These are phyloP conservation scores for Phlebopus sp. DNA, from an alignment of 1,284 basidiomycete species.

Conservation along the genomic window DNA sequence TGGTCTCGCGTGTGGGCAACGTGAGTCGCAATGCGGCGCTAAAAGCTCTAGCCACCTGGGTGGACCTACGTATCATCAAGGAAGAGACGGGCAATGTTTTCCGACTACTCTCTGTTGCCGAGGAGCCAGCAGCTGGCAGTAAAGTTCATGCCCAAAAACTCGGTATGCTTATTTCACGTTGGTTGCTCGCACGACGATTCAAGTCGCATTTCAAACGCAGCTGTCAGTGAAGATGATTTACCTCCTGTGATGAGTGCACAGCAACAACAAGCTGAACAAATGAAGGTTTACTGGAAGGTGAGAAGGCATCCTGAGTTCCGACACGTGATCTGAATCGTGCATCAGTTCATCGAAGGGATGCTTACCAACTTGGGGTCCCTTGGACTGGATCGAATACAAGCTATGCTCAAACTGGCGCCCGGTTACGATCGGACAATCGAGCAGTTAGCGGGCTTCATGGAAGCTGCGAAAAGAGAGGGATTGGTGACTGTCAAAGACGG, in stretches of 20 bases:
- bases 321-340: not conserved
- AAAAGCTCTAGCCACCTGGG: conserved; percentile 82
- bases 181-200: not conserved
- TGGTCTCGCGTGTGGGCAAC: conserved; percentile 61
- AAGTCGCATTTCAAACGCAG: conserved; percentile 16
- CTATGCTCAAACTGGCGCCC: conserved; percentile 78
- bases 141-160: conserved; percentile 25
- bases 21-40: conserved; percentile 62
- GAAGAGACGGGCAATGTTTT: conserved; percentile 60
- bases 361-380: conserved; percentile 78
- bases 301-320: conserved; percentile 10
- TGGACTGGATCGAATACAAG: conserved; percentile 74
- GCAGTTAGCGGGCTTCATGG: conserved; percentile 75
- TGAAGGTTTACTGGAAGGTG: conserved; percentile 85
- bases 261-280: conserved; percentile 79
- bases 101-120: conserved; percentile 60
- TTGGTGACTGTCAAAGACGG: conserved; percentile 71
- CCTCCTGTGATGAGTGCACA: conserved; percentile 57
- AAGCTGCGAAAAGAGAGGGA: conserved; percentile 73
- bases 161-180: conserved; percentile 29
- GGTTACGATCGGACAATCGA: conserved; percentile 76
- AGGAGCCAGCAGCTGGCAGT: conserved; percentile 34
- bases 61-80: conserved; percentile 75
- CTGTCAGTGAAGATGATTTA: conserved; percentile 40
- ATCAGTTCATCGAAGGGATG: conserved; percentile 81